Percentiles rank a stretch among this genome's conserved stretches.
Evolutionary conservation across 2,329 filamentous ascomycete species (phyloP).

Genomic region (Fusarium begoniae): DNA sequence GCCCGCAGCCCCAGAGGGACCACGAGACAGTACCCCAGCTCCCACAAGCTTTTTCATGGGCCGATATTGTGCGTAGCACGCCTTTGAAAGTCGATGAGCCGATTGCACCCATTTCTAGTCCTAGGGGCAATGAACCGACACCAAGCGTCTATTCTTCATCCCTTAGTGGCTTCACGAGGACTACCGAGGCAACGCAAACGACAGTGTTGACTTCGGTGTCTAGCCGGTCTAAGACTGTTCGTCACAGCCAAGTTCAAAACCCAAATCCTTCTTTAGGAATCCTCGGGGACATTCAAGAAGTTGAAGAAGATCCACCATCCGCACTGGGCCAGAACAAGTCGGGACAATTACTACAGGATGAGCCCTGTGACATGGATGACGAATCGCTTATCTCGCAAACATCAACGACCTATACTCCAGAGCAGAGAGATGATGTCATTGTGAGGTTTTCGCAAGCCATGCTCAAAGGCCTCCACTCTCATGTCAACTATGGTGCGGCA

Average conservation of each 20-base stretch:
- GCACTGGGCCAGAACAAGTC: neutral
- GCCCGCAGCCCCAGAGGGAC: neutral
- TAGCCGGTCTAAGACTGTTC: neutral
- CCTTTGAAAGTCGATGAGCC: neutral
- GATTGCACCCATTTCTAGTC: neutral
- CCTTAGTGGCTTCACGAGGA: neutral
- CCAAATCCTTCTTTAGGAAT: neutral
- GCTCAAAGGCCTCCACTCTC: neutral
- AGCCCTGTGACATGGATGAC: fast-evolving
- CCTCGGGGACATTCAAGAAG: neutral
- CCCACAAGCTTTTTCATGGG: neutral
- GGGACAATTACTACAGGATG: fast-evolving
- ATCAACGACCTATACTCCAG: neutral
- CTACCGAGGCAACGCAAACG: neutral
- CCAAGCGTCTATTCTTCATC: neutral
- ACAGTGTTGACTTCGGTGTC: neutral
- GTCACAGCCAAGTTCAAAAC: neutral
- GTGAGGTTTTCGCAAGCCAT: neutral
- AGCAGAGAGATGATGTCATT: neutral
- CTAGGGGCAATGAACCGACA: neutral
- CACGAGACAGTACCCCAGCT: fast-evolving
- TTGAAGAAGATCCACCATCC: neutral
- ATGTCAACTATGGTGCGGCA: neutral
- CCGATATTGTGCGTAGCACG: neutral
- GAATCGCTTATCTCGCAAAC: neutral